phyloP scores from a whole-genome alignment of 2,329 filamentous ascomycete genomes.

The Pseudogymnoascus sp. region DNA sequence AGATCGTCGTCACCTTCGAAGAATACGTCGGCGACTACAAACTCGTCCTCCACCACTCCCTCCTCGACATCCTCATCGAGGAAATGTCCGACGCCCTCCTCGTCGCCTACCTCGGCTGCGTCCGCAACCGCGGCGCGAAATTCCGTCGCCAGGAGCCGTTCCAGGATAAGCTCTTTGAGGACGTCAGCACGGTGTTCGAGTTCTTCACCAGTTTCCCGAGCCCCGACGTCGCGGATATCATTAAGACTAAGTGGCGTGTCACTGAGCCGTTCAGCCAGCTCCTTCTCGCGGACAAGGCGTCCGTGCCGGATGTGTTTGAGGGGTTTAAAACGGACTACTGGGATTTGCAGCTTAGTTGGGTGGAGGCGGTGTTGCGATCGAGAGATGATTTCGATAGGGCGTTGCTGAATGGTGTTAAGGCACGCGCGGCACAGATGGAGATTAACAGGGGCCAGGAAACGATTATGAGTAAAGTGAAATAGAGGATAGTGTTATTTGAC shows the following conservation, averaged over 20 bases:
- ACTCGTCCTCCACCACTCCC: conserved; percentile 72
- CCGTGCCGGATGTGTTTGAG: conserved; percentile 70
- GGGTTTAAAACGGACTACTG: conserved; percentile 80
- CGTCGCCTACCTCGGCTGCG: conserved; percentile 70
- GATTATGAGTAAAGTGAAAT: conserved; percentile 90
- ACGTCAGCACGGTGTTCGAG: conserved; percentile 81
- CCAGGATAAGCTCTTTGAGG: conserved; percentile 87
- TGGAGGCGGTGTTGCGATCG: conserved; percentile 78
- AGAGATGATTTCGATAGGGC: conserved; percentile 90
- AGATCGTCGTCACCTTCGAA: conserved; percentile 89
- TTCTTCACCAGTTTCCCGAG: conserved; percentile 68
- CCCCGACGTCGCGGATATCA: conserved; percentile 58
- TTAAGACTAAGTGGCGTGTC: conserved; percentile 89
- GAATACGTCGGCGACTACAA: conserved; percentile 90
- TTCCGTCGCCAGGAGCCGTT: conserved; percentile 83
- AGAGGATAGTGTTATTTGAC: conserved; percentile 7
- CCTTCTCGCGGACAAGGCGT: conserved; percentile 66
- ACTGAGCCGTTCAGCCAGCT: conserved; percentile 77
- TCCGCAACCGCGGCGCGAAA: conserved; percentile 84
- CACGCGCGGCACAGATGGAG: conserved; percentile 75
- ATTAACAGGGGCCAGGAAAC: conserved; percentile 78
- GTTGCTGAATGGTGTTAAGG: conserved; percentile 84
- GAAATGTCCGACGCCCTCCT: conserved; percentile 89
- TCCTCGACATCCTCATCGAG: conserved; percentile 87
- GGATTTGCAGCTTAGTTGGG: conserved; percentile 92